Evolutionary conservation across 2,329 filamentous ascomycete species (phyloP), one percentile per base, ranked within the genome.

Genomic region (Alternaria tenuissima): DNA sequence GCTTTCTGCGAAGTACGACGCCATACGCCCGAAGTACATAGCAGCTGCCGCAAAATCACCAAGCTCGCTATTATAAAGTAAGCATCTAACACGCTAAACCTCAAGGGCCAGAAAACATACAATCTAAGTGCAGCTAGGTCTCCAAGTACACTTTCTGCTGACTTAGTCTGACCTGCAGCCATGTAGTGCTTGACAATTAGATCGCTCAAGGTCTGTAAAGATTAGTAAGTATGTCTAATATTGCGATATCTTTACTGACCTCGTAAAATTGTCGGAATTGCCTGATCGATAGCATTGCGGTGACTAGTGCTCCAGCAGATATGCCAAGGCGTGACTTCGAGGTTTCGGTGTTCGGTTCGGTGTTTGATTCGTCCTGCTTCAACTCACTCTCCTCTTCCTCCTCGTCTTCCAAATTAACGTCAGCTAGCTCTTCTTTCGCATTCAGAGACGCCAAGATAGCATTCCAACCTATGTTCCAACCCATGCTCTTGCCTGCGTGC

Each of bases 101-200:
- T 9, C 26, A 11, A 46, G 3, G 20, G 8, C 24, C 16, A 41
- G 5, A 7, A 8, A 32, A 67, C 76, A 47, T 74, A 79, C 75
- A 90, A 95, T 71, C 94, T 94, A 52, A 97, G 82, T 5, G 95
- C 86, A 1, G 93, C 95, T 46, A 98, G 85, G 77, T 99, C 95
- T 9, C 92, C 91, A 76, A 94, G 87, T 61, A 89, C 89, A 20
- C 89, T 86, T 68, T 96, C 89, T 1, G 91, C 89, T 7, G 92
- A 91, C 68, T 96, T 90, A 0, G 84, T 84, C 64, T 94, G 91
- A 56, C 89, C 91, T 5, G 94, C 93, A 5, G 93, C 87, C 14
- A 89, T 89, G 75, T 92, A 96, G 73, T 97, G 91, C 2, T 91
- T 90, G 57, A 96, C 86, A 3, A 94, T 89, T 63, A 91, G 89